Conservation (phyloP, 2,329 filamentous ascomycete genomes). For the Thermoascus crustaceus region DNA sequence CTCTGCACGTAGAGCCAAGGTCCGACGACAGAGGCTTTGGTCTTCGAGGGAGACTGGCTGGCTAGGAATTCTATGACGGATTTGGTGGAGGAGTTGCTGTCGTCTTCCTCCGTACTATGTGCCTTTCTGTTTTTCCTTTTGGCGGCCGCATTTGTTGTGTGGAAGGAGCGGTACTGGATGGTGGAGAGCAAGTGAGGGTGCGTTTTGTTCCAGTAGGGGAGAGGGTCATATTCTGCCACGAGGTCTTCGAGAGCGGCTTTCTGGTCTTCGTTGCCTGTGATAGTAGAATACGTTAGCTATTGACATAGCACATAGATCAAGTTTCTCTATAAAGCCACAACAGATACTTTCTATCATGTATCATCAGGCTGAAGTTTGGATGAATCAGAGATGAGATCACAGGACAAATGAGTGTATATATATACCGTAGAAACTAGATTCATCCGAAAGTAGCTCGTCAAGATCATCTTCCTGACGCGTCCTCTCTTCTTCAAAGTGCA, state of each 20-base stretch:
- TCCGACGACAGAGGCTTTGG: slow-evolving; percentile 36
- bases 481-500: no score
- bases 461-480: no score
- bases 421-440: no score
- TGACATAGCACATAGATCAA: neutral
- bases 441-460: no score
- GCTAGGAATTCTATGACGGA: slow-evolving; percentile 56
- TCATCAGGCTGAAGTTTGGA: no score
- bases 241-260: slow-evolving; percentile 43
- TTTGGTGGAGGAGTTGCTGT: slow-evolving; percentile 44
- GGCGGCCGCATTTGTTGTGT: neutral
- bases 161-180: slow-evolving; percentile 16
- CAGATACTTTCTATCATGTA: no score
- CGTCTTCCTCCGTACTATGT: neutral
- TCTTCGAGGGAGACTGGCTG: slow-evolving; percentile 61
- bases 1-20: slow-evolving; percentile 70
- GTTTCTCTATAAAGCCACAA: no score
- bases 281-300: slow-evolving; percentile 1
- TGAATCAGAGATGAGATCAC: no score
- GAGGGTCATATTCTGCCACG: slow-evolving; percentile 44
- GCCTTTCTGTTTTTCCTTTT: slow-evolving; percentile 6
- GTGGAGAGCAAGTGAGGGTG: slow-evolving; percentile 25
- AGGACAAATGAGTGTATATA: no score
- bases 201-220: slow-evolving; percentile 41
- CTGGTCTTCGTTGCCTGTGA: slow-evolving; percentile 48